Conservation (phyloP, 2,329 filamentous ascomycete species). For the Beauveria rudraprayagi region DNA sequence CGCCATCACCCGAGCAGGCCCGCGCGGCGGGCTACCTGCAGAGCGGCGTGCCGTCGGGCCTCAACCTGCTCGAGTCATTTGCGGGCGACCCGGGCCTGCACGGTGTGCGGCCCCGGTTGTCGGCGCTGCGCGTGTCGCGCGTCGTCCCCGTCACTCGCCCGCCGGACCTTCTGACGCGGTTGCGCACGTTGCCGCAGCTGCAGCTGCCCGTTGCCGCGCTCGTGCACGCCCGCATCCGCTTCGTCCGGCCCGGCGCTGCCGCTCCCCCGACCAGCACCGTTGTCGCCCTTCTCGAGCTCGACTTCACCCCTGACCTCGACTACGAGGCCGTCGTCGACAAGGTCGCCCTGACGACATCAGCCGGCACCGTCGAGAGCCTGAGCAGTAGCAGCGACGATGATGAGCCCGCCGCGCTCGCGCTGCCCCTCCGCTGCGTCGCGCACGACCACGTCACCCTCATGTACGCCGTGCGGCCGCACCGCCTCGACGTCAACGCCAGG, state of each 20-base stretch:
- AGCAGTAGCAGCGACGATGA: too few species aligned
- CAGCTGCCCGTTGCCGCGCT: conserved; percentile 59
- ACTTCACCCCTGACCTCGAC: conserved; percentile 62
- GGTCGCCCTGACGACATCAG: conserved; percentile 48
- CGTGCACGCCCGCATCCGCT: conserved; percentile 64
- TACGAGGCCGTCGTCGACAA: conserved; percentile 56
- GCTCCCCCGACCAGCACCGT: conserved; percentile 51
- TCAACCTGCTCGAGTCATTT: conserved; percentile 73
- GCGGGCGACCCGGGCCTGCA: conserved; percentile 54
- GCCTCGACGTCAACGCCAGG: conserved; percentile 37
- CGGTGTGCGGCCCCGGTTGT: conserved; percentile 58
- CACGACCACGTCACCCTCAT: conserved; percentile 56
- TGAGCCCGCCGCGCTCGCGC: conserved; percentile 35
- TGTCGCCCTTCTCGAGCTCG: conserved; percentile 64
- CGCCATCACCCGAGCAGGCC: conserved; percentile 17
- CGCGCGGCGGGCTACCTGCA: conserved; percentile 55
- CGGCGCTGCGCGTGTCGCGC: conserved; percentile 65
- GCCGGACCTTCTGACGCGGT: conserved; percentile 53
- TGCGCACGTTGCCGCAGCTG: conserved; percentile 56
- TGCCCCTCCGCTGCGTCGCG: conserved; percentile 55
- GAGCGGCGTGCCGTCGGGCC: conserved; percentile 58
- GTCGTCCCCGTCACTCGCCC: conserved; percentile 60
- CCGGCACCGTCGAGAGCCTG: conserved; percentile 52
- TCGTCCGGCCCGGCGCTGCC: conserved; percentile 54
- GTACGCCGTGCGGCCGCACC: conserved; percentile 29